A percentile compares a stretch with the other conserved stretches of the same genome.
phyloP scores from a whole-genome alignment of 108 stramenopile genomes.

The Epithemia pelagica region DNA sequence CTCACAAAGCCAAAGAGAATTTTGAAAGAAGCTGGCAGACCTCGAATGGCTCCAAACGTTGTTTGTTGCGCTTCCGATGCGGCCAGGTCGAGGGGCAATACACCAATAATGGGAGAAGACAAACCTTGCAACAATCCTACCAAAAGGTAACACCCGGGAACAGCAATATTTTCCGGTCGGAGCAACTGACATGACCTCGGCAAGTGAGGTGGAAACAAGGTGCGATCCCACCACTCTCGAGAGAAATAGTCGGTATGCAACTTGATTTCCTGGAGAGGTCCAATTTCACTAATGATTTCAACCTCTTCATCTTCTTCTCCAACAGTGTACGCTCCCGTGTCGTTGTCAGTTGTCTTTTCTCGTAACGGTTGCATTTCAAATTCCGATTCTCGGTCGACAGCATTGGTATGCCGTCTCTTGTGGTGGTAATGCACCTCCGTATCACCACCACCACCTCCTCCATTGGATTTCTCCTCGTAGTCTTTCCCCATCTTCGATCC shows the following conservation, averaged over 20 bases:
- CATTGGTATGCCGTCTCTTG: too few relatives aligned
- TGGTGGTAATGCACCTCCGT: too few relatives aligned
- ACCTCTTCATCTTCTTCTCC: too few relatives aligned
- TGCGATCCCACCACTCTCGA: slow-evolving; percentile 16
- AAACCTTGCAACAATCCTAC: slow-evolving; percentile 75
- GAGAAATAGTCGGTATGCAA: background rate
- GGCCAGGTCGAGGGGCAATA: slow-evolving; percentile 67
- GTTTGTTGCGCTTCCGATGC: slow-evolving; percentile 81
- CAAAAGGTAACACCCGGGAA: slow-evolving; percentile 73
- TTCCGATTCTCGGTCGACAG: too few relatives aligned
- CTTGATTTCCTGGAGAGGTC: too few relatives aligned
- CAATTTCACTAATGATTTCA: too few relatives aligned
- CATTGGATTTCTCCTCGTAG: too few relatives aligned
- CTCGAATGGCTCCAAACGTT: slow-evolving; percentile 49
- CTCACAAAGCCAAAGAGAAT: slow-evolving; percentile 69
- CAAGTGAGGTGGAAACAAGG: slow-evolving; percentile 53
- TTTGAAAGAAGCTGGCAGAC: slow-evolving; percentile 68
- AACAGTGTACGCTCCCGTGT: background rate
- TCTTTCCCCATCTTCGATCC: too few relatives aligned
- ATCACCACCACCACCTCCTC: too few relatives aligned
- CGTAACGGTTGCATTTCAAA: slow-evolving; percentile 2
- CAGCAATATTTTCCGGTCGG: slow-evolving; percentile 70
- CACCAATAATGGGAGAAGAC: slow-evolving; percentile 68
- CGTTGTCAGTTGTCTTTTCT: background rate
- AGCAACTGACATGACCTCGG: slow-evolving; percentile 68